Evolutionary conservation across 805 yeast species (phyloP), one percentile per base, ranked within the genome.

Genomic region (Tetrapisispora nanseiensis): DNA sequence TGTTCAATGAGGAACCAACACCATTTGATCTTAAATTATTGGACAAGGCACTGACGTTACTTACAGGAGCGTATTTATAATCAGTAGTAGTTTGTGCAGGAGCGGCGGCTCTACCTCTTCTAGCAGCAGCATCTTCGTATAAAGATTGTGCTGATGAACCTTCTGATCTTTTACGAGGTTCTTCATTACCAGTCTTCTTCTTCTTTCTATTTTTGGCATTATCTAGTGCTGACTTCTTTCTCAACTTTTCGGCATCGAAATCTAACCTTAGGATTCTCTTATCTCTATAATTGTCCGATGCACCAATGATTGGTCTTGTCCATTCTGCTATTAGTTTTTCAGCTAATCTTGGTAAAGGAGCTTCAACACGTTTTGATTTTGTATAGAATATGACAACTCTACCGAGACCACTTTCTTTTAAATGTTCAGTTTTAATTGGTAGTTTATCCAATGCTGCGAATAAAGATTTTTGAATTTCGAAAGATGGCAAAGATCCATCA

Each of bases 281-380:
- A 63, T 90, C 96, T 62, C 92, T 80, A 69, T 89, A 90, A 54
- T 89, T 86, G 63, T 90, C 97, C 3, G 94, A 82, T 46, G 95
- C 82, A 51, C 95, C 95, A 73, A 92, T 85, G 48, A 92, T 86
- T 35, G 98, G 98, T 65, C 98, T 77, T 8, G 97, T 90, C 99
- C 99, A 92, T 61, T 87, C 95, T 21, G 95, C 95, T 51, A 92
- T 82, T 46, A 92, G 69, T 58, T 79, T 79, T 57, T 92, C 97
- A 6, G 95, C 97, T 31, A 81, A 72, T 59, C 94, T 80, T 61
- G 90, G 87, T 58, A 92, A 74, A 34, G 75, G 70, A 27, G 86
- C 82, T 63, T 94, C 97, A 13, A 95, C 95, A 55, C 90, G 76
- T 57, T 82, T 83, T 26, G 92, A 80, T 56, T 87, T 76, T 57